phyloP scores from a whole-genome alignment of 2,329 filamentous ascomycete genomes.

The Fusarium concolor region DNA sequence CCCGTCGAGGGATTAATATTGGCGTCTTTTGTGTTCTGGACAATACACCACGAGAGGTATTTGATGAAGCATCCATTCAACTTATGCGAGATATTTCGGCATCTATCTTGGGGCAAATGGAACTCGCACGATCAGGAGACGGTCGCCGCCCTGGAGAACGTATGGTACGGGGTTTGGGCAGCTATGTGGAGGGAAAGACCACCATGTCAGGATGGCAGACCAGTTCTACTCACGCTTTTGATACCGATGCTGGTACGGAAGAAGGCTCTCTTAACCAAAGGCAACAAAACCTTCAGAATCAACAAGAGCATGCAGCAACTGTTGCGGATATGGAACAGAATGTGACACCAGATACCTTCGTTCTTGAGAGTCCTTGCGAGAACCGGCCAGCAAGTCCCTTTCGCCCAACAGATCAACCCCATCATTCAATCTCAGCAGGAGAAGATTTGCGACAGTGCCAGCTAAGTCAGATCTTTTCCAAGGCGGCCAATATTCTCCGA shows the following conservation, averaged over 20 bases:
- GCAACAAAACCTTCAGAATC: constrained; percentile 22
- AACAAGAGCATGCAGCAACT: not conserved
- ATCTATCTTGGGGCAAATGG: constrained; percentile 53
- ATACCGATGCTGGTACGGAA: not conserved
- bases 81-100: constrained; percentile 46
- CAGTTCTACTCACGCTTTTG: constrained; percentile 16
- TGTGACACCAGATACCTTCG: constrained; percentile 2
- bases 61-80: constrained; percentile 47
- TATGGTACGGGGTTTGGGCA: constrained; percentile 55
- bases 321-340: not conserved
- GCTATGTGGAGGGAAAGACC: constrained; percentile 53
- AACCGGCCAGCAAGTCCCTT: not conserved
- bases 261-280: constrained; percentile 24
- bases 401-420: not conserved
- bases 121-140: constrained; percentile 45
- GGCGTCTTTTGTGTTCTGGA: constrained; percentile 53
- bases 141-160: constrained; percentile 49
- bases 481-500: constrained; percentile 58
- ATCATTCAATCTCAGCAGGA: not conserved
- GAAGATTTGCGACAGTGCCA: constrained; percentile 11
- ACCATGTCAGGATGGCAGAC: constrained; percentile 43
- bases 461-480: constrained; percentile 52
- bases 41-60: constrained; percentile 14
- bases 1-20: constrained; percentile 55
- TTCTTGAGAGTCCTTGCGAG: constrained; percentile 19